Conservation (phyloP, 2,329 filamentous ascomycete genomes). For the Penicillium occitanis region DNA sequence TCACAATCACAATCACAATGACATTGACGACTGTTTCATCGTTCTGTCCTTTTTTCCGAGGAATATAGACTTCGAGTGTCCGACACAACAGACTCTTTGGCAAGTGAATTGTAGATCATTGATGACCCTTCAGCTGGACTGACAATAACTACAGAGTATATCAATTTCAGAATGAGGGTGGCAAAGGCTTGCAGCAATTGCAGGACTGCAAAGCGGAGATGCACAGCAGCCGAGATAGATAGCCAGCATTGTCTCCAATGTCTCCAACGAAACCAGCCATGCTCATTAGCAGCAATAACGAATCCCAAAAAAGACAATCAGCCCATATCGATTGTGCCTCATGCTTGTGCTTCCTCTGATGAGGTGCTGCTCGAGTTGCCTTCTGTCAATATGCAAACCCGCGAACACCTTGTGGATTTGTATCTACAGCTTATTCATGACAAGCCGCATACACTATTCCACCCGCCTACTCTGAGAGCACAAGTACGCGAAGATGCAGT, state of each 20-base stretch:
- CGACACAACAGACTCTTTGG: neutral
- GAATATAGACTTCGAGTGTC: neutral
- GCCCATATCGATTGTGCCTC: slow-evolving; percentile 1
- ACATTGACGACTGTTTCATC: neutral
- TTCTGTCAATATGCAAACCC: neutral
- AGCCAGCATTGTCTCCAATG: slow-evolving; percentile 6
- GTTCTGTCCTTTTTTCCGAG: neutral
- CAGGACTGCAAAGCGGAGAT: slow-evolving; percentile 13
- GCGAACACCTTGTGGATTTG: slow-evolving; percentile 10
- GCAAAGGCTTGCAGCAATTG: slow-evolving; percentile 15
- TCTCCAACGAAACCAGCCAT: slow-evolving; percentile 7
- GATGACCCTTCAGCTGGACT: neutral
- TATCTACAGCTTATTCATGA: slow-evolving; percentile 17
- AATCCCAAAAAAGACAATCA: neutral
- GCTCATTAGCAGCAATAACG: neutral
- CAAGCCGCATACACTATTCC: slow-evolving; percentile 16
- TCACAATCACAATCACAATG: neutral
- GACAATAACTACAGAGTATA: neutral
- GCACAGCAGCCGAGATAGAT: slow-evolving; percentile 4
- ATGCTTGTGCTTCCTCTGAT: neutral
- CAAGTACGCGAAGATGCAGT: slow-evolving; percentile 6
- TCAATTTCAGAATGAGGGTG: neutral
- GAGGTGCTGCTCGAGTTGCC: neutral
- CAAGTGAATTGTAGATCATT: neutral
- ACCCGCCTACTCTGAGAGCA: slow-evolving; percentile 9